These are phyloP conservation scores for Rosa hybrid DNA, from an alignment of 331 rosid genomes.

Conservation along the genomic window DNA sequence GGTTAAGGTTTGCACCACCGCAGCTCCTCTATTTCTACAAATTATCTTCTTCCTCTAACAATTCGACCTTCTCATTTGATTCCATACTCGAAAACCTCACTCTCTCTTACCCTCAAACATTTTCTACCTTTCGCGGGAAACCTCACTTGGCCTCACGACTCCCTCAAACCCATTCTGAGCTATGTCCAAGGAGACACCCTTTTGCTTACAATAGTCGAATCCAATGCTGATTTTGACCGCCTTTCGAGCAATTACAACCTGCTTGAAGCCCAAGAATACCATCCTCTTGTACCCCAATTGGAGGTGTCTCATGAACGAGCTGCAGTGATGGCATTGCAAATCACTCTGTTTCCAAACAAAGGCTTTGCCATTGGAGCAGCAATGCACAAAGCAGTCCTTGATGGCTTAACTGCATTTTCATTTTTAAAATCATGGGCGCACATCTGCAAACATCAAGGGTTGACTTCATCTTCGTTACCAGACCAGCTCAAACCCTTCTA, in stretches of 20 bases:
- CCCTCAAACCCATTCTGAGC: slow-evolving; percentile 23
- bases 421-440: slow-evolving; percentile 33
- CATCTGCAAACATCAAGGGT: not conserved
- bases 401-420: slow-evolving; percentile 5
- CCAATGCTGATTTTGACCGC: slow-evolving; percentile 35
- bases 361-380: slow-evolving; percentile 27
- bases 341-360: slow-evolving; percentile 14
- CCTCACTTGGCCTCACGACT: slow-evolving; percentile 31
- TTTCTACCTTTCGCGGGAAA: slow-evolving; percentile 35
- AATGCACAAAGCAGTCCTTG: slow-evolving; percentile 22
- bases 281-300: slow-evolving; percentile 19
- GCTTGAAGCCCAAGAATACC: slow-evolving; percentile 21
- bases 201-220: slow-evolving; percentile 28
- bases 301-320: not conserved
- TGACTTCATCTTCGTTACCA: not conserved
- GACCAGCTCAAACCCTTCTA: slow-evolving; percentile 10
- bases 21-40: not conserved
- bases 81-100: not conserved
- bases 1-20: slow-evolving; percentile 28
- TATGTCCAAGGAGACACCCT: not conserved
- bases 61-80: not conserved
- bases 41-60: slow-evolving; percentile 5
- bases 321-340: slow-evolving; percentile 11
- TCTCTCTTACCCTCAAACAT: slow-evolving; percentile 34
- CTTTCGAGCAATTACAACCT: slow-evolving; percentile 27